phyloP scores from a whole-genome alignment of 768 basidiomycete genomes.

The Candolleomyces aberdarensis region DNA sequence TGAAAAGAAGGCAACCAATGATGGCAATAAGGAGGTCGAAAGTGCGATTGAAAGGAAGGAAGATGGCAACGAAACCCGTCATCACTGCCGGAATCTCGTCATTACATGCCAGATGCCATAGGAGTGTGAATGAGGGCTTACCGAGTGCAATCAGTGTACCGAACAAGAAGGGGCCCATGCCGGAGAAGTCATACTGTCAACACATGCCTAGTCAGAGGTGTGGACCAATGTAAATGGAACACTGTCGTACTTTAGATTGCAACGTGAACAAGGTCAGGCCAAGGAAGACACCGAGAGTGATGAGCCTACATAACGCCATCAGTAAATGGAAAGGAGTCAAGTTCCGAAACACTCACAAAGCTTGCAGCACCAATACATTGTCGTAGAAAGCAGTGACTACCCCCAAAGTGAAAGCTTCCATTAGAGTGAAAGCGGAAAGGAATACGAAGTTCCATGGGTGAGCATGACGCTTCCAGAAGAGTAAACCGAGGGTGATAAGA shows the following conservation, averaged over 20 bases:
- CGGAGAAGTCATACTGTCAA: constrained; percentile 86
- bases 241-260: constrained; percentile 73
- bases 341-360: constrained; percentile 51
- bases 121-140: constrained; percentile 29
- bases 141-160: constrained; percentile 77
- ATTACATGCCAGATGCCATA: neutral
- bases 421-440: constrained; percentile 80
- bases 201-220: neutral
- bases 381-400: constrained; percentile 75
- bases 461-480: constrained; percentile 92
- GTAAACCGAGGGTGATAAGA: constrained; percentile 70
- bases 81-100: constrained; percentile 44
- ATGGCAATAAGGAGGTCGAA: constrained; percentile 80
- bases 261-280: constrained; percentile 94
- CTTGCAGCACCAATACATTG: constrained; percentile 76
- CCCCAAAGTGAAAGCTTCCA: constrained; percentile 93
- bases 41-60: constrained; percentile 82
- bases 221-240: neutral
- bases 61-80: constrained; percentile 77
- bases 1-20: constrained; percentile 80
- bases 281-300: constrained; percentile 90
- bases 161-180: constrained; percentile 89
- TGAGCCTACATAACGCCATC: constrained; percentile 45
- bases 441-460: constrained; percentile 86
- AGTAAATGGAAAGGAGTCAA: constrained; percentile 6